Evolutionary conservation across 371 early-diverging fungal genomes (phyloP), one percentile per base, ranked within the genome.

Genomic region (Haplosporangium sp.): DNA sequence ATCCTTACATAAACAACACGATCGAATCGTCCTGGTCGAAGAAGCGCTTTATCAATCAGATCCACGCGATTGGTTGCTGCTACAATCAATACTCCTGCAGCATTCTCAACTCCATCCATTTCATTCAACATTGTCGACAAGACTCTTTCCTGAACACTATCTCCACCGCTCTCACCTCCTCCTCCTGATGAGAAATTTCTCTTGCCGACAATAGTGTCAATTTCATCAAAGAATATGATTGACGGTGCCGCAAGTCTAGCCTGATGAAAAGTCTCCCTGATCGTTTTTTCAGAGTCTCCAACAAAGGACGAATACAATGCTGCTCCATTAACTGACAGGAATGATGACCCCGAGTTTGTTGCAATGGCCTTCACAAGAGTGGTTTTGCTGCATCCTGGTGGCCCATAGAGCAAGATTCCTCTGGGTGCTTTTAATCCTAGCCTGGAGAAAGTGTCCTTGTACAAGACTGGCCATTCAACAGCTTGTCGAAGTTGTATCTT

Each of bases 31-130:
- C 99, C 99, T 0, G 99, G 97, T 45, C 99, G 85, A 79, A 99
- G 78, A 27, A 99, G 82, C 7, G 99, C 99, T 17, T 94, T 93
- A 81, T 97, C 99, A 55, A 97, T 85, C 89, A 96, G 88, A 75
- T 99, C 99, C 0, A 99, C 97, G 56, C 99, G 92, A 83, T 99
- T 99, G 0, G 99, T 99, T 2, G 99, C 99, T 13, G 88, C 94
- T 91, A 94, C 82, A 19, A 62, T 50, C 64, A 79, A 48, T 4
- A 69, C 82, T 19, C 74, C 74, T 4, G 67, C 34, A 4, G 81
- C 81, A 44, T 81, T 74, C 57, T 81, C 81, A 1, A 92, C 96
- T 19, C 99, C 99, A 83, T 99, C 99, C 98, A 99, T 97, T 81
- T 99, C 99, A 70, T 98, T 97, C 65, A 99, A 82, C 63, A 99